These are phyloP conservation scores for Malus domestica DNA, from an alignment of 306 rosid genomes.

Conservation along the genomic window ASM211411v1 NC_041803.1:4724501-4725000, in stretches of 20 bases:
- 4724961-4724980: constrained; percentile 2
- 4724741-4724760: neutral
- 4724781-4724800: neutral
- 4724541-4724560: constrained; percentile 91
- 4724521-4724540: constrained; percentile 77
- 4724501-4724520: constrained; percentile 62
- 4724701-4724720: neutral
- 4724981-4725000: neutral
- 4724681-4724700: constrained; percentile 16
- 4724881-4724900: neutral
- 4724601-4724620: constrained; percentile 55
- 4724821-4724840: neutral
- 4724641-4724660: constrained; percentile 17
- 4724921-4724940: neutral
- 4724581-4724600: constrained; percentile 66
- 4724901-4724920: too few relatives aligned
- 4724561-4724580: constrained; percentile 60
- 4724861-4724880: neutral
- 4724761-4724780: neutral
- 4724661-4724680: neutral
- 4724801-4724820: neutral
- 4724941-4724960: constrained; percentile 2
- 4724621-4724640: constrained; percentile 29
- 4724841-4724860: neutral
- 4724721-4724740: neutral